Conservation (phyloP, 2,329 filamentous ascomycete genomes). For the Paracoccidioides lutzii region DNA sequence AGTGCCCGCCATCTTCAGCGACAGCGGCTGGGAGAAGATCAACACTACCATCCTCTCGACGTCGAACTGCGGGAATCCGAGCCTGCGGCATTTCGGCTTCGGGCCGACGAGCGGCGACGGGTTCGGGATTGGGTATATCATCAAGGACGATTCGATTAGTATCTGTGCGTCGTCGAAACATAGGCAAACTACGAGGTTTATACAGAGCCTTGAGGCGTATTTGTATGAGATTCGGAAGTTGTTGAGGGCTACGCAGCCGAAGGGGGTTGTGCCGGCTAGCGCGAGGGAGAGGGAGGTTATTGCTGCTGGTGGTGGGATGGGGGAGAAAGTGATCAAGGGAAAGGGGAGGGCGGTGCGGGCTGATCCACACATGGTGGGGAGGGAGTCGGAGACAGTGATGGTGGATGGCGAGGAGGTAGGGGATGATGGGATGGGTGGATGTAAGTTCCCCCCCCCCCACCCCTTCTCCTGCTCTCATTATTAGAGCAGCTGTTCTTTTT, state of each 20-base stretch:
- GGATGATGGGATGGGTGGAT: constrained; percentile 83
- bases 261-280: constrained; percentile 30
- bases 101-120: constrained; percentile 87
- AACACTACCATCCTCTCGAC: constrained; percentile 92
- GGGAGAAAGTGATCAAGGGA: constrained; percentile 45
- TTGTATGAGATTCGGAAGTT: constrained; percentile 81
- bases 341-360: constrained; percentile 60
- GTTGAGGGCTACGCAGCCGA: constrained; percentile 53
- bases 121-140: constrained; percentile 97
- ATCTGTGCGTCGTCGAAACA: constrained; percentile 93
- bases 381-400: constrained; percentile 46
- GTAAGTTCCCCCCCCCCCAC: constrained; percentile 47
- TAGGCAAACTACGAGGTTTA: constrained; percentile 77
- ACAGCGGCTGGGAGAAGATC: constrained; percentile 83
- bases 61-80: constrained; percentile 97
- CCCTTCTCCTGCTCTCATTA: background rate
- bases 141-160: constrained; percentile 83
- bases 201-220: constrained; percentile 82
- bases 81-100: constrained; percentile 89
- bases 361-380: constrained; percentile 26
- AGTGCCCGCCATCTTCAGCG: constrained; percentile 65
- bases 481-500: constrained; percentile 6
- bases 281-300: constrained; percentile 46
- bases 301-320: constrained; percentile 12
- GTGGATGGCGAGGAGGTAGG: constrained; percentile 61